Evolutionary conservation across 1,284 basidiomycete genomes (phyloP), one percentile per base, ranked within the genome.

Genomic region (Ganoderma sinense): DNA sequence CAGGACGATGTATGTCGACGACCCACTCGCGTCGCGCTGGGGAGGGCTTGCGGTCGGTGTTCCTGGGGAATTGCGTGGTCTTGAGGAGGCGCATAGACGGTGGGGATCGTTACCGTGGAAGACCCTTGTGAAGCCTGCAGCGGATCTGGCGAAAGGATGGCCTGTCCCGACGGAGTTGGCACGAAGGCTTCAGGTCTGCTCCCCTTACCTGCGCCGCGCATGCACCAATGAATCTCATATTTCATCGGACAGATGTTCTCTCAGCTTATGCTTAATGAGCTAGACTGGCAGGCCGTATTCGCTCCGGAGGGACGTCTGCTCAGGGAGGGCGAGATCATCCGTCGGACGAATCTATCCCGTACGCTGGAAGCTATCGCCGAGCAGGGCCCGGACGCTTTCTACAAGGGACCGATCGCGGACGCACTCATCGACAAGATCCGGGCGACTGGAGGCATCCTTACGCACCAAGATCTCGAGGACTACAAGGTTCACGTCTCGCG

Each of bases 41-140:
- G 97, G 97, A 10, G 97, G 97, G 3, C 82, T 98, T 29, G 81
- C 94, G 10, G 88, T 96, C 23, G 97, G 88, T 36, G 91, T 97
- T 1, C 97, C 97, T 0, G 94, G 96, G 3, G 96, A 98, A 81
- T 79, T 98, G 62, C 86, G 91, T 31, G 97, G 96, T 2, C 85
- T 98, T 33, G 89, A 92, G 78, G 91, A 91, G 76, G 93, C 93
- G 0, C 93, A 97, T 82, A 81, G 83, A 48, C 86, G 89, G n/a
- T 96, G 93, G 90, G 96, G 95, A 0, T 86, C 81, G 48, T 78
- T 97, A 8, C 84, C 90, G 0, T 98, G 97, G 97, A 81, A 85
- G 45, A 82, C 87, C 31, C 85, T 98, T 31, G 89, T 98, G 20
- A 82, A 88, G 75, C 96, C 97, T 0, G 92, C 89, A 40, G 88